These are phyloP conservation scores for Globisporangium perplexum DNA, from an alignment of 352 stramenopile species.

Conservation along the genomic window DNA sequence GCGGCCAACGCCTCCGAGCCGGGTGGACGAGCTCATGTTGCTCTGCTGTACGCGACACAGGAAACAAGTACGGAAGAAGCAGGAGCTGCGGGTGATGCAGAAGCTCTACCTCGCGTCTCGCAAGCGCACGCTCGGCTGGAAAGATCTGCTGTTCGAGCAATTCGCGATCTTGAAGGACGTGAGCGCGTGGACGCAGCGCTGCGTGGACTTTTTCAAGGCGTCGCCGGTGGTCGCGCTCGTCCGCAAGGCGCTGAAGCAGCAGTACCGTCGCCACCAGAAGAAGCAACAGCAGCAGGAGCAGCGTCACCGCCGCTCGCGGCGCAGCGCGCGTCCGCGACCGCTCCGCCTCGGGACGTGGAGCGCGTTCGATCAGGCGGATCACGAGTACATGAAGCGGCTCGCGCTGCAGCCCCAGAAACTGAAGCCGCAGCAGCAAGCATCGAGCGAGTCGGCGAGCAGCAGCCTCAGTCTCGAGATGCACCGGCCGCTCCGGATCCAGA, in stretches of 20 bases:
- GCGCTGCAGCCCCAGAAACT: slow-evolving; percentile 9
- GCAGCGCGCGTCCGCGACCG: slow-evolving; percentile 2
- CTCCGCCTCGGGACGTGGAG: slow-evolving; percentile 21
- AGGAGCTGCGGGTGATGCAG: slow-evolving; percentile 41
- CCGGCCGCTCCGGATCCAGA: not conserved
- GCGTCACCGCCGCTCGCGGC: slow-evolving; percentile 9
- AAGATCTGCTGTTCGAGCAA: slow-evolving; percentile 28
- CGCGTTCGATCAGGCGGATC: slow-evolving; percentile 36
- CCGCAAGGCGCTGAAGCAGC: slow-evolving; percentile 10
- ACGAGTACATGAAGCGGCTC: slow-evolving; percentile 39
- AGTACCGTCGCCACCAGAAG: not conserved
- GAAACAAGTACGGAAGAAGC: slow-evolving; percentile 23
- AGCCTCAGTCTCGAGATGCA: not conserved
- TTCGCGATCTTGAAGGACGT: slow-evolving; percentile 35
- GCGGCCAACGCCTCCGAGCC: no score
- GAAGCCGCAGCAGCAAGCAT: not conserved
- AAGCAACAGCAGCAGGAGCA: slow-evolving; percentile 2
- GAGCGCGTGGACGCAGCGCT: slow-evolving; percentile 21
- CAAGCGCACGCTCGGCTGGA: slow-evolving; percentile 30
- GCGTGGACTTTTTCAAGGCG: slow-evolving; percentile 20
- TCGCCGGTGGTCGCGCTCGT: slow-evolving; percentile 7
- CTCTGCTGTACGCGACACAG: not conserved
- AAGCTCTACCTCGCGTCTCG: slow-evolving; percentile 37
- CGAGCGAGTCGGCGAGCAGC: not conserved
- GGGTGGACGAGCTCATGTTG: no score